These are phyloP conservation scores for Eutypa lata DNA, from an alignment of 2,329 filamentous ascomycete species.

Conservation along the genomic window DNA sequence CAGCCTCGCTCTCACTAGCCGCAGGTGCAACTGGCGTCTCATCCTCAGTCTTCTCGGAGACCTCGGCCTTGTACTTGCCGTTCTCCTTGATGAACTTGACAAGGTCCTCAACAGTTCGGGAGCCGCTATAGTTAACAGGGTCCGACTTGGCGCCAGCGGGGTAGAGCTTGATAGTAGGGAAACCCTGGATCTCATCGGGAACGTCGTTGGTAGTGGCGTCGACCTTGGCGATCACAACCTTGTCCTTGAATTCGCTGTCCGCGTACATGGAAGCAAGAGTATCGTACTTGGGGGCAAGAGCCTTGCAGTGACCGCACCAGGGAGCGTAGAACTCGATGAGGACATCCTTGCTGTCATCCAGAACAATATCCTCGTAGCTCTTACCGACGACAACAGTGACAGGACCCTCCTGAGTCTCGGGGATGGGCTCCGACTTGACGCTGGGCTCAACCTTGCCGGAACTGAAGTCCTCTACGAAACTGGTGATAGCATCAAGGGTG, in stretches of 20 bases:
- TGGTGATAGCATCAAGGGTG: conserved; percentile 64
- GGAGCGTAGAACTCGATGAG: conserved; percentile 98
- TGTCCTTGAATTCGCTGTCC: conserved; percentile 74
- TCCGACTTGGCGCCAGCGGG: conserved; percentile 82
- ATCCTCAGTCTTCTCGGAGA: conserved; percentile 53
- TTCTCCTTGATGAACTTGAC: conserved; percentile 92
- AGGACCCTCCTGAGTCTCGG: conserved; percentile 86
- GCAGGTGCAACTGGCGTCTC: conserved; percentile 50
- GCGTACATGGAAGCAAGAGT: conserved; percentile 78
- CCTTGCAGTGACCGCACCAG: conserved; percentile 99
- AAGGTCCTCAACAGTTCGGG: conserved; percentile 87
- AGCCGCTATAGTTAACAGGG: conserved; percentile 82
- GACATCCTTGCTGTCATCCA: conserved; percentile 94
- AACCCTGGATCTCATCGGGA: conserved; percentile 92
- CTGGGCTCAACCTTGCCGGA: conserved; percentile 88
- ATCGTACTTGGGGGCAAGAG: conserved; percentile 93
- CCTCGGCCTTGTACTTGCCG: conserved; percentile 81
- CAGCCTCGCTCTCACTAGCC: conserved; percentile 48
- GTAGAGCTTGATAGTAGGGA: conserved; percentile 99
- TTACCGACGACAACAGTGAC: conserved; percentile 89
- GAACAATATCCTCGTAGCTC: conserved; percentile 86
- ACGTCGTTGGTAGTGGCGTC: conserved; percentile 96
- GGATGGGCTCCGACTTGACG: conserved; percentile 97
- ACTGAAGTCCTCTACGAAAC: conserved; percentile 83
- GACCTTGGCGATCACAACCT: conserved; percentile 94